Evolutionary conservation across 192 early-diverging fungal genomes (phyloP).

Genomic region (Cladochytrium replicatum): DNA sequence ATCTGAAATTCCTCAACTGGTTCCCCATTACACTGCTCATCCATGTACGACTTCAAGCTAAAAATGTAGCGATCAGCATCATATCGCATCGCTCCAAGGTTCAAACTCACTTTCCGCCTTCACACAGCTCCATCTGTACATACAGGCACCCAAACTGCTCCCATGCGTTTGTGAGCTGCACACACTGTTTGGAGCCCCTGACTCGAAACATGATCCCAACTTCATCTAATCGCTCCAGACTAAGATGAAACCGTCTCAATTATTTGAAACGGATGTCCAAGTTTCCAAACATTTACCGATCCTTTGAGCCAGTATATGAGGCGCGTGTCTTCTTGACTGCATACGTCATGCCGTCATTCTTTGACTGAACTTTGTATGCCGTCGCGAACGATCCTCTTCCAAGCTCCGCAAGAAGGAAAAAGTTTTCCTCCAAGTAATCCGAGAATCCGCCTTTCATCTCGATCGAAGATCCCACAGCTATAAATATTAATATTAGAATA

Average conservation of each 20-base stretch:
- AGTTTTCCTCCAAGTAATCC: constrained; percentile 66
- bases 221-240: constrained; percentile 64
- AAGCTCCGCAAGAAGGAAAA: constrained; percentile 48
- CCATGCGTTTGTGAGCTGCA: constrained; percentile 77
- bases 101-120: constrained; percentile 53
- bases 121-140: constrained; percentile 83
- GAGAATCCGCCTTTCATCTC: constrained; percentile 11
- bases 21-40: constrained; percentile 15
- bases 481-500: constrained; percentile 2
- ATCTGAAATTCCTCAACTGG: constrained; percentile 48
- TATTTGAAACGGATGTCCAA: neutral
- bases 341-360: constrained; percentile 49
- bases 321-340: constrained; percentile 74
- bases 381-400: constrained; percentile 76
- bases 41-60: constrained; percentile 21
- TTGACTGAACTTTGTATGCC: constrained; percentile 65
- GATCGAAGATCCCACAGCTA: neutral
- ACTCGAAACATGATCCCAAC: constrained; percentile 69
- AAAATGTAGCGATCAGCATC: constrained; percentile 6
- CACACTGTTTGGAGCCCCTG: constrained; percentile 44
- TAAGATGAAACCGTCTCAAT: constrained; percentile 5
- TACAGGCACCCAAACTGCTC: constrained; percentile 81
- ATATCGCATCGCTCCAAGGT: constrained; percentile 16
- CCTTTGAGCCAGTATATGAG: constrained; percentile 57
- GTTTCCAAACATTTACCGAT: constrained; percentile 36